These are phyloP conservation scores for Candida vaughaniae DNA, from an alignment of 805 yeast species.

Conservation along the genomic window DNA sequence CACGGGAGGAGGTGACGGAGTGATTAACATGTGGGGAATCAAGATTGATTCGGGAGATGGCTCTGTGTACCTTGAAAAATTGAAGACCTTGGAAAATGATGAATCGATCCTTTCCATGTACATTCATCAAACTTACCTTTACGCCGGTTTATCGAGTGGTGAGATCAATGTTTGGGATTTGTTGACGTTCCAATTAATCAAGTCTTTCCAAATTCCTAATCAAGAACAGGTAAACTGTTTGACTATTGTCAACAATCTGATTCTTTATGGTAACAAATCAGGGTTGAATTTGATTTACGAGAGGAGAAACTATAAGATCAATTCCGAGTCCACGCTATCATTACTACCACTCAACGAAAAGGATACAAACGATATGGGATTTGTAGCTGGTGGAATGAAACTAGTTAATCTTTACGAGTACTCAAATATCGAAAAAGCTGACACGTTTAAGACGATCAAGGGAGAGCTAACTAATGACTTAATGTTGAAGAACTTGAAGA, in stretches of 20 bases:
- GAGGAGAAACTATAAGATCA: constrained; percentile 5
- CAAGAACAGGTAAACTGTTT: constrained; percentile 12
- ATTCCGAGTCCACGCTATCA: constrained; percentile 8
- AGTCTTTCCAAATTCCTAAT: constrained; percentile 26
- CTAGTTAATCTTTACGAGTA: constrained; percentile 4
- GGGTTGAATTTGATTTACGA: constrained; percentile 29
- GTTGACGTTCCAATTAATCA: constrained; percentile 69
- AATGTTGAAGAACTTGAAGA: constrained; percentile 59
- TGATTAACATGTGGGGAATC: constrained; percentile 76
- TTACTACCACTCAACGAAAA: constrained; percentile 1
- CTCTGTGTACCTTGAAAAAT: constrained; percentile 9
- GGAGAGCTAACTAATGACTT: constrained; percentile 10
- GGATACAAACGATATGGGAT: not conserved
- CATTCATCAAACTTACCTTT: constrained; percentile 63
- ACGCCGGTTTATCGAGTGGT: constrained; percentile 80
- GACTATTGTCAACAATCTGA: constrained; percentile 5
- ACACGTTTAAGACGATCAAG: not conserved
- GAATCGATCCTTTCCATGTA: constrained; percentile 73
- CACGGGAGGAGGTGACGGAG: constrained; percentile 88
- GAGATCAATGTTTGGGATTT: constrained; percentile 83
- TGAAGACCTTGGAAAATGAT: constrained; percentile 53
- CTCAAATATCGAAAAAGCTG: not conserved
- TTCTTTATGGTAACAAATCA: constrained; percentile 14
- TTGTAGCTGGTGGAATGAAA: constrained; percentile 13
- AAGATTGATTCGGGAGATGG: constrained; percentile 1